Evolutionary conservation across 2,329 filamentous ascomycete genomes (phyloP).

Genomic region (Penicillium sp.): DNA sequence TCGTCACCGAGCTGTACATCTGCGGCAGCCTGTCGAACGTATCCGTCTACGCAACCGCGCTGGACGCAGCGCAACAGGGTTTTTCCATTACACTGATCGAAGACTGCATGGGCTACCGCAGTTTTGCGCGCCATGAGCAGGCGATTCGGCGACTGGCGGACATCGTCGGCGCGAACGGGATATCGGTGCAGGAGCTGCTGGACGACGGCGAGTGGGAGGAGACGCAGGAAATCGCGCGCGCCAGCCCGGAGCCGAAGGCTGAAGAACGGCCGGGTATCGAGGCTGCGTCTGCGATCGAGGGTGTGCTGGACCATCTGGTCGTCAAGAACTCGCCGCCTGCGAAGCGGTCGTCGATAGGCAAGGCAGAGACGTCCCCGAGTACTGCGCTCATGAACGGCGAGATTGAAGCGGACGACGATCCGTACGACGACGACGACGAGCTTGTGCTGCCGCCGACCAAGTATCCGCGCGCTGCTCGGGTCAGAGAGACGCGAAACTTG

Average conservation of each 20-base stretch:
- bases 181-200: conserved; percentile 59
- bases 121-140: conserved; percentile 62
- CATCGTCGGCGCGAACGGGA: conserved; percentile 67
- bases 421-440: conserved; percentile 4
- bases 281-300: conserved; percentile 34
- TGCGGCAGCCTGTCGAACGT: conserved; percentile 84
- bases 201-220: conserved; percentile 42
- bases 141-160: conserved; percentile 69
- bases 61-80: conserved; percentile 85
- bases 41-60: conserved; percentile 83
- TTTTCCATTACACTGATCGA: conserved; percentile 81
- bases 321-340: conserved; percentile 18
- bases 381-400: background rate
- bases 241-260: too few species aligned
- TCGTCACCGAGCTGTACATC: conserved; percentile 85
- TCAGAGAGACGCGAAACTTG: conserved; percentile 1
- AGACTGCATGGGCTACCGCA: conserved; percentile 82
- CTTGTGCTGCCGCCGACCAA: conserved; percentile 10
- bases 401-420: conserved; percentile 13
- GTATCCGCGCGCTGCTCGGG: conserved; percentile 3
- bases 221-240: conserved; percentile 34
- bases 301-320: conserved; percentile 31
- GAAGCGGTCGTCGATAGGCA: conserved; percentile 6
- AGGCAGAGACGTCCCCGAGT: too few species aligned
- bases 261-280: too few species aligned